Conservation (phyloP, 768 basidiomycete species). For the Thelephora aurantiotincta region DNA sequence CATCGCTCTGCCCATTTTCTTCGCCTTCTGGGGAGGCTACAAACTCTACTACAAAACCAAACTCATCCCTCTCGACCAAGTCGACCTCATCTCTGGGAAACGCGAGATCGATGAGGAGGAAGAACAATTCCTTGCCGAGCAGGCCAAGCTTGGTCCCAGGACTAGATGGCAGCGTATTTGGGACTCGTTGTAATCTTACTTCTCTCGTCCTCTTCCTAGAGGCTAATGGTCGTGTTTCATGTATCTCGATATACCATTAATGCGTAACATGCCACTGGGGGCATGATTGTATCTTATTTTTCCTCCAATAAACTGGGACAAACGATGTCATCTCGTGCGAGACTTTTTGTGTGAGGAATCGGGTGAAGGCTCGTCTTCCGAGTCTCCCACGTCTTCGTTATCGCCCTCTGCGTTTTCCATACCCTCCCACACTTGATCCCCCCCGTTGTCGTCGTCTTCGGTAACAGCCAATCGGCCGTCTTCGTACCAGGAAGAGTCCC, state of each 20-base stretch:
- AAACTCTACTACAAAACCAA: constrained; percentile 21
- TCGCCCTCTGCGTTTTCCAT: constrained; percentile 40
- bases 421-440: constrained; percentile 55
- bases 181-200: constrained; percentile 12
- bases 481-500: constrained; percentile 29
- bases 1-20: constrained; percentile 21
- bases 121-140: constrained; percentile 29
- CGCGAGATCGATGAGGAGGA: constrained; percentile 53
- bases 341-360: too few species aligned
- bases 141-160: constrained; percentile 17
- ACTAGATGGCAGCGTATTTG: constrained; percentile 14
- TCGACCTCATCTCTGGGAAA: constrained; percentile 48
- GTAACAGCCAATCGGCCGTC: constrained; percentile 31
- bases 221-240: too few species aligned
- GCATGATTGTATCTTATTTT: background rate
- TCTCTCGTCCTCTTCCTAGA: too few species aligned
- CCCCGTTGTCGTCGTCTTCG: constrained; percentile 21
- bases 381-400: constrained; percentile 11
- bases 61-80: constrained; percentile 28
- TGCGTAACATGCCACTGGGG: background rate
- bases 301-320: background rate
- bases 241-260: background rate
- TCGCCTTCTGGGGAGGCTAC: constrained; percentile 22
- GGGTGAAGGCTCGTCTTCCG: too few species aligned
- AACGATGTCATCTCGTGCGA: too few species aligned